Evolutionary conservation across 257 asterid genomes (phyloP), one percentile per base, ranked within the genome.

Genomic region (Nicotiana tabacum): DNA sequence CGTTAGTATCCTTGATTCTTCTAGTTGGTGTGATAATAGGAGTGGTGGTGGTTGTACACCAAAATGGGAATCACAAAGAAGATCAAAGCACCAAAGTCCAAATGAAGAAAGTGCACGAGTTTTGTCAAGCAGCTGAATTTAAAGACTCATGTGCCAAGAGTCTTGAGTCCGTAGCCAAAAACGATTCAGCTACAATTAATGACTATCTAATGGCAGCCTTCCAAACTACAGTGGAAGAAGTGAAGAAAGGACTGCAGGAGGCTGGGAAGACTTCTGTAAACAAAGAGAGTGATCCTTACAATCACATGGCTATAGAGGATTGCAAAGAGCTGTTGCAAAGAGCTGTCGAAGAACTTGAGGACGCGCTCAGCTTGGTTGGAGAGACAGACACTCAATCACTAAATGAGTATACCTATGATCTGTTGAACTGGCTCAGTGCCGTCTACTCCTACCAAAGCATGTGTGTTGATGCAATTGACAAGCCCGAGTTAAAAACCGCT

Each of bases 11-110:
- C 35, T 37, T 92, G 57, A 57, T 93, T 21, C 88, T 94, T 24
- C 88, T 94, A 21, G 91, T 91, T 6, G 97, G 95, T 0, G 92
- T 89, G 10, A 85, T 91, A 8, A 67, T 92, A 27, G 97, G 94
- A 0, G 92, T 90, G 0, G 89, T 93, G 29, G 86, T 83, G 9
- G 83, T 89, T 6, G 62, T 84, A 53, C 78, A 85, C 11, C 58
- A 69, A 18, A 61, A 65, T 77, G 62, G 69, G 2, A 17, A 79
- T 2, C 3, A n/a, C 0, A 27, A 70, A 46, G 60, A 56, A 1
- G 55, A 6, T 5, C 3, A 21, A 8, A 76, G 11, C 6, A 16
- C 64, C 16, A 35, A 24, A 3, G 13, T 84, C 2, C 83, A 93
- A 12, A 89, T 86, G 93, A 94, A 89, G 87, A 82, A 81, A 27